A percentile compares a stretch with the other conserved stretches of the same genome.
Evolutionary conservation across 2,329 filamentous ascomycete species (phyloP).

Genomic region (Byssothecium circinans): DNA sequence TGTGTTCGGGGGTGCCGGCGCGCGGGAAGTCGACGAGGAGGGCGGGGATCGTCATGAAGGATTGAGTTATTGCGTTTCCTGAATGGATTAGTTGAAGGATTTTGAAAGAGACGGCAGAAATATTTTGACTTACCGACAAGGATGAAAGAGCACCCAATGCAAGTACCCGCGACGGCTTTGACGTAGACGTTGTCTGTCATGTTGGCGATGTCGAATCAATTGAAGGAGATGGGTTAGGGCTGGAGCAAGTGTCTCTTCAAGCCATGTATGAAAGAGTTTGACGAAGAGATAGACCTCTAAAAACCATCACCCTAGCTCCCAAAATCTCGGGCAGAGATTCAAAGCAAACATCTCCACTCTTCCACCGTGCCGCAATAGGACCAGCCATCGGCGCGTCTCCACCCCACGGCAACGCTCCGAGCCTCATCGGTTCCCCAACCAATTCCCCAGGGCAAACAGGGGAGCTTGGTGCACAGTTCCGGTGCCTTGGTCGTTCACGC

Average conservation of each 20-base stretch:
- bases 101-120: neutral
- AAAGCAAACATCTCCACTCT: neutral
- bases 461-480: neutral
- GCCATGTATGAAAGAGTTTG: neutral
- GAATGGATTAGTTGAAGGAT: conserved; percentile 3
- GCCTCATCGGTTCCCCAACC: conserved; percentile 9
- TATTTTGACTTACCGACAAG: conserved; percentile 45
- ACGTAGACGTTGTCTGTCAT: conserved; percentile 40
- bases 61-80: conserved; percentile 58
- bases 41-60: conserved; percentile 55
- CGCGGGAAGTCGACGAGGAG: conserved; percentile 52
- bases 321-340: neutral
- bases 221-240: no score
- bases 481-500: neutral
- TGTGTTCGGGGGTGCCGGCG: conserved; percentile 46
- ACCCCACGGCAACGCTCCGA: neutral
- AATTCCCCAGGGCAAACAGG: neutral
- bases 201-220: neutral
- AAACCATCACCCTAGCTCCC: neutral
- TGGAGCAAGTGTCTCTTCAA: neutral
- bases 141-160: conserved; percentile 54
- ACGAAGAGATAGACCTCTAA: neutral
- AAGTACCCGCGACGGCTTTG: conserved; percentile 49
- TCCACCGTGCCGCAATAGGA: neutral
- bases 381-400: no score